Conservation (phyloP, 1,284 basidiomycete species). For the Leccinum griseonigrum region DNA sequence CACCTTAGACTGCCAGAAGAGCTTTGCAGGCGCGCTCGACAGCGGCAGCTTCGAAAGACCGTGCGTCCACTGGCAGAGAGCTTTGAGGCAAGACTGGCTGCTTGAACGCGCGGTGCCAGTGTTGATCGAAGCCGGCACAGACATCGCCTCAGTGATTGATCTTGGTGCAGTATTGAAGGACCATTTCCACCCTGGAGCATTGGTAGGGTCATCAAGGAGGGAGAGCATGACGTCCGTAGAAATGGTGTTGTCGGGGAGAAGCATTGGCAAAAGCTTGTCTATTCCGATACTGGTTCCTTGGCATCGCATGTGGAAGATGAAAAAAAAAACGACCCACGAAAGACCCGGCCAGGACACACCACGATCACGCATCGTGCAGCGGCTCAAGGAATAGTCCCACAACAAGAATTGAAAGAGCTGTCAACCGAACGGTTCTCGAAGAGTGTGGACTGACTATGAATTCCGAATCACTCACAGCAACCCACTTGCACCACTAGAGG, state of each 20-base stretch:
- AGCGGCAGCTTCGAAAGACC: constrained; percentile 48
- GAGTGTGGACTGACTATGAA: constrained; percentile 40
- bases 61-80: constrained; percentile 40
- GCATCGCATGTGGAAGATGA: not conserved
- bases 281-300: constrained; percentile 2
- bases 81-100: constrained; percentile 33
- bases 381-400: constrained; percentile 58
- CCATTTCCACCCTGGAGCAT: constrained; percentile 86
- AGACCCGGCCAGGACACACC: constrained; percentile 71
- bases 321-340: constrained; percentile 65
- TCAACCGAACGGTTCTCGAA: constrained; percentile 58
- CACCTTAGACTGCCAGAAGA: constrained; percentile 76
- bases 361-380: constrained; percentile 60
- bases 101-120: constrained; percentile 11
- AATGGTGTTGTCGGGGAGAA: constrained; percentile 58
- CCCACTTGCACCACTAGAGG: constrained; percentile 13
- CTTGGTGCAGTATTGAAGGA: constrained; percentile 42
- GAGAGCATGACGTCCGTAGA: constrained; percentile 58
- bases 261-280: constrained; percentile 83
- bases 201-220: constrained; percentile 73
- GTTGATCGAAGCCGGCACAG: constrained; percentile 15
- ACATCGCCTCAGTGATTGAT: constrained; percentile 20
- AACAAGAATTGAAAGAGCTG: constrained; percentile 56
- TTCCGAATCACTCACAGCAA: constrained; percentile 35
- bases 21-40: constrained; percentile 68